Percentiles rank a stretch among this genome's conserved stretches.
phyloP scores from a whole-genome alignment of 2,329 filamentous ascomycete species.

The Epichloe scottii region DNA sequence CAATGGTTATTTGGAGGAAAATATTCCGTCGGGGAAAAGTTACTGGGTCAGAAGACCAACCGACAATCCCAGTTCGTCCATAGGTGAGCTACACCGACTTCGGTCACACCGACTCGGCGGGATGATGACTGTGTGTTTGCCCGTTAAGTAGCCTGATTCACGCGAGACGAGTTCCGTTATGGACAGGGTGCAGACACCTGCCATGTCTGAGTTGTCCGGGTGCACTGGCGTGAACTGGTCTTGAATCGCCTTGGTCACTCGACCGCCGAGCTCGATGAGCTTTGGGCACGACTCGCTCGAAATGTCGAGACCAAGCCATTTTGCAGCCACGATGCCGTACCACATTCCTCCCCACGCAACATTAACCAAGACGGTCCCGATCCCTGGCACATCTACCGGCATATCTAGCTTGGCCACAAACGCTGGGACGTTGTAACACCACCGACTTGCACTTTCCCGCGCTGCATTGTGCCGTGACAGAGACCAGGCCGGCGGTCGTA shows the following conservation, averaged over 20 bases:
- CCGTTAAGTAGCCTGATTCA: constrained; percentile 14
- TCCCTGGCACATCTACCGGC: constrained; percentile 25
- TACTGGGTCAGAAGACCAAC: not conserved
- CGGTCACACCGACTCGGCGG: constrained; percentile 32
- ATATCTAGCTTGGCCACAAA: constrained; percentile 29
- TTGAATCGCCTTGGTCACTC: constrained; percentile 28
- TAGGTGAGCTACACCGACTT: constrained; percentile 17
- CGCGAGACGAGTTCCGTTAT: constrained; percentile 24
- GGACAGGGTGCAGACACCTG: constrained; percentile 24
- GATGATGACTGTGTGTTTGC: constrained; percentile 29
- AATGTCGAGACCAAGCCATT: constrained; percentile 22
- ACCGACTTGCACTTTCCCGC: constrained; percentile 30
- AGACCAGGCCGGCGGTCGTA: constrained; percentile 30
- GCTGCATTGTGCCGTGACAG: constrained; percentile 27
- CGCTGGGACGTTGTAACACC: constrained; percentile 31
- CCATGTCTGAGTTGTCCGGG: constrained; percentile 28
- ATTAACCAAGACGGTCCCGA: constrained; percentile 28
- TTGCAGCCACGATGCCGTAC: constrained; percentile 29
- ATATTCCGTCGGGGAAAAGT: too few species aligned
- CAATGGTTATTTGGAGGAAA: too few species aligned
- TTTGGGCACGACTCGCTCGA: constrained; percentile 18
- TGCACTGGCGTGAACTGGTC: constrained; percentile 24
- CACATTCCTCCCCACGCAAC: constrained; percentile 35
- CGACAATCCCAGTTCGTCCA: not conserved
- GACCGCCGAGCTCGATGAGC: constrained; percentile 29